phyloP scores from a whole-genome alignment of 176 grass and related monocot species.

The Triticum turgidum region DNA sequence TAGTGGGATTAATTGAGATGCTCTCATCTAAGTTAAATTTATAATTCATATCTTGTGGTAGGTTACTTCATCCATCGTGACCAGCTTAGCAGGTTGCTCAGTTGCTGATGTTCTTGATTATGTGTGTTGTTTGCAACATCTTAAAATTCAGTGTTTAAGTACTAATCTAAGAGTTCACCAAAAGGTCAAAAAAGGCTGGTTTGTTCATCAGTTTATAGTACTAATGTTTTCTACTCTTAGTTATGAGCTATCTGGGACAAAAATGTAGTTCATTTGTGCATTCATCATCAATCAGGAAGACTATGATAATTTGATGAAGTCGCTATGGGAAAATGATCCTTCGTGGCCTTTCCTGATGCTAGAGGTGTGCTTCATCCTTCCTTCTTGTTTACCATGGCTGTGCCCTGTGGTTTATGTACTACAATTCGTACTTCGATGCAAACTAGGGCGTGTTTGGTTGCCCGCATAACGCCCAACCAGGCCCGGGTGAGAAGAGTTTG shows the following conservation, averaged over 20 bases:
- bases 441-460: no score
- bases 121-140: background rate
- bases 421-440: no score
- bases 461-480: no score
- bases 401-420: background rate
- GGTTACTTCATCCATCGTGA: background rate
- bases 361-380: slow-evolving; percentile 19
- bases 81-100: background rate
- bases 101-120: background rate
- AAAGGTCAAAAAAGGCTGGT: background rate
- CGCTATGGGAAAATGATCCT: slow-evolving; percentile 36
- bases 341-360: slow-evolving; percentile 46
- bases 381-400: background rate
- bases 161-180: no score
- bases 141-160: background rate
- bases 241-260: background rate
- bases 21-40: background rate
- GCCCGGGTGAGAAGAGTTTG: no score
- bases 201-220: background rate
- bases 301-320: slow-evolving; percentile 46
- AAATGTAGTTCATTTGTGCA: background rate
- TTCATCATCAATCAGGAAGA: slow-evolving; percentile 32
- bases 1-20: background rate
- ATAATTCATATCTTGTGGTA: background rate
- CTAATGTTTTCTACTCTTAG: background rate